Evolutionary conservation across 352 stramenopile genomes (phyloP).

Genomic region (Phytopythium cucurbitacearum): DNA sequence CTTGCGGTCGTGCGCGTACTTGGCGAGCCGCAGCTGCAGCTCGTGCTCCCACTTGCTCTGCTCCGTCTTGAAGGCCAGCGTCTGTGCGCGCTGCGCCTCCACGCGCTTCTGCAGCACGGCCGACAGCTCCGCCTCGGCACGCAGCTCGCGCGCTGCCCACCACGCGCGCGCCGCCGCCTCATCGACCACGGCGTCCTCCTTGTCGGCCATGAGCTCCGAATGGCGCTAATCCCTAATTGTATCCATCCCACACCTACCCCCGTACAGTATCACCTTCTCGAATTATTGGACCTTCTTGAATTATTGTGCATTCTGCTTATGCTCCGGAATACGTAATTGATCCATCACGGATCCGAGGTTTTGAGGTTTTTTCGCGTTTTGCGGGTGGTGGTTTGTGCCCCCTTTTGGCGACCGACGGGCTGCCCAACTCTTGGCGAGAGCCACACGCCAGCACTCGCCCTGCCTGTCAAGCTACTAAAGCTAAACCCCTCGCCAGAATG

Average conservation of each 20-base stretch:
- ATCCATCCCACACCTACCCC: too few relatives aligned
- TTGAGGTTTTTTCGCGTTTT: slow-evolving; percentile 7
- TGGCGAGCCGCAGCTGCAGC: slow-evolving; percentile 68
- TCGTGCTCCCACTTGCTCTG: slow-evolving; percentile 83
- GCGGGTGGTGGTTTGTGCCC: neutral
- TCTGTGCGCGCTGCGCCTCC: slow-evolving; percentile 64
- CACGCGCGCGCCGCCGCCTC: slow-evolving; percentile 50
- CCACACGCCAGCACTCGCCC: neutral
- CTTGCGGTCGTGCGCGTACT: slow-evolving; percentile 78
- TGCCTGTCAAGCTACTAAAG: neutral
- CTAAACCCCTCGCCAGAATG: slow-evolving; percentile 26
- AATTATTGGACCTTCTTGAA: too few relatives aligned
- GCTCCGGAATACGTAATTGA: neutral
- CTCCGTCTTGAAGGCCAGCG: slow-evolving; percentile 76
- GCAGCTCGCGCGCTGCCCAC: slow-evolving; percentile 49
- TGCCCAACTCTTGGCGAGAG: neutral
- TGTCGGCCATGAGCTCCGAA: neutral
- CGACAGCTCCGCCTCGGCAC: slow-evolving; percentile 47
- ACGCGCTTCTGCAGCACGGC: slow-evolving; percentile 58
- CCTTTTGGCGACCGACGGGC: neutral
- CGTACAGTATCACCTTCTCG: too few relatives aligned
- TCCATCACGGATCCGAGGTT: neutral
- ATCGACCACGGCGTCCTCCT: neutral
- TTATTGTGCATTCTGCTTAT: too few relatives aligned
- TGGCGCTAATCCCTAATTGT: neutral